Percentiles rank a stretch among this genome's conserved stretches.
phyloP scores from a whole-genome alignment of 1,284 basidiomycete species.

The Puccinia polysora region DNA sequence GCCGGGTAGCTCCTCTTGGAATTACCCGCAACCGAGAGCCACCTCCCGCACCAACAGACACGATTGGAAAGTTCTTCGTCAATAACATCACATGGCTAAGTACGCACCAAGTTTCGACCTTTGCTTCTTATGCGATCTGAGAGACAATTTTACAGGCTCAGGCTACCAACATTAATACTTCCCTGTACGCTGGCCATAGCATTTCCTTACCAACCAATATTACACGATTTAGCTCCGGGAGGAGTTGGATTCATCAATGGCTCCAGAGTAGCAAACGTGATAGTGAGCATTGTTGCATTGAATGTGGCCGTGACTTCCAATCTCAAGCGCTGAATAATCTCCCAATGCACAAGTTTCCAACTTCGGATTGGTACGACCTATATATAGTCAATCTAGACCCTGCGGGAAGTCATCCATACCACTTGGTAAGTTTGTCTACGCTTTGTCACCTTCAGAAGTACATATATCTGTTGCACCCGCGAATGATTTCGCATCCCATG shows the following conservation, averaged over 20 bases:
- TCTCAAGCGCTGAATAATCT: background rate
- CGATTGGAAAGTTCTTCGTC: conserved; percentile 23
- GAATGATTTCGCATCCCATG: background rate
- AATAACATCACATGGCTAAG: conserved; percentile 32
- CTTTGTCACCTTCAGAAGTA: background rate
- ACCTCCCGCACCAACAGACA: conserved; percentile 21
- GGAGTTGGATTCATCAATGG: conserved; percentile 15
- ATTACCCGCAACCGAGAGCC: conserved; percentile 5
- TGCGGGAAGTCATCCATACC: background rate
- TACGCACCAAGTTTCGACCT: background rate
- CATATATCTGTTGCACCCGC: background rate
- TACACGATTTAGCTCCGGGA: conserved; percentile 32
- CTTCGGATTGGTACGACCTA: conserved; percentile 21
- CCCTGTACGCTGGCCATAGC: background rate
- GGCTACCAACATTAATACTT: background rate
- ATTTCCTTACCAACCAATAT: conserved; percentile 36
- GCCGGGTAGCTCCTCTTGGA: background rate
- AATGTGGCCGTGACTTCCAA: background rate
- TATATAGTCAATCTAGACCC: conserved; percentile 13
- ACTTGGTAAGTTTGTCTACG: background rate
- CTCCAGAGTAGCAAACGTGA: conserved; percentile 30
- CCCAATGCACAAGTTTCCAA: conserved; percentile 7
- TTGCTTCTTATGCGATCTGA: background rate
- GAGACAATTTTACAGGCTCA: background rate
- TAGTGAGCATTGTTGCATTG: conserved; percentile 9